Percentiles rank a stretch among this genome's conserved stretches.
phyloP scores from a whole-genome alignment of 768 basidiomycete species.

The Trametes coccinea region DNA sequence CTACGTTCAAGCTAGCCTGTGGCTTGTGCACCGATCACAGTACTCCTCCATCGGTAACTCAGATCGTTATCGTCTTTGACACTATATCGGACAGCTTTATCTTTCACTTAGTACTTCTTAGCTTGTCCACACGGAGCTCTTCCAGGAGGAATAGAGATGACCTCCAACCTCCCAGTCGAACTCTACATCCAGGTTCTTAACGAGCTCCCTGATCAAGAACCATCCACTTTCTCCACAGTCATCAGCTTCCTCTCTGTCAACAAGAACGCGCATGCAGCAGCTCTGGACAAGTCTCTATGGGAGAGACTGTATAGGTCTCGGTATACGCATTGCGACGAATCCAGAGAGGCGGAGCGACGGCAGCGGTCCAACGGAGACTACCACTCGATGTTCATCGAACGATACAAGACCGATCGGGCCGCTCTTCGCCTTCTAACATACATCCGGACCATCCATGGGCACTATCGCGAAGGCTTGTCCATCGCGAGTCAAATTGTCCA shows the following conservation, averaged over 20 bases:
- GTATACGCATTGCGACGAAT: conserved; percentile 44
- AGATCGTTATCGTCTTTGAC: too few relatives aligned
- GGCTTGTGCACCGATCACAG: too few relatives aligned
- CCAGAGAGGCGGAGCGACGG: conserved; percentile 39
- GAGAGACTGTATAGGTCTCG: conserved; percentile 50
- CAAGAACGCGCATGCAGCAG: conserved; percentile 45
- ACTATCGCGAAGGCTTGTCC: neutral
- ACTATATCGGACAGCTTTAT: too few relatives aligned
- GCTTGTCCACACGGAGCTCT: too few relatives aligned
- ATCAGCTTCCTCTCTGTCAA: conserved; percentile 42
- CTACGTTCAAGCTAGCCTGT: too few relatives aligned
- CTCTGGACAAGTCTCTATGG: conserved; percentile 47
- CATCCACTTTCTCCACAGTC: conserved; percentile 35
- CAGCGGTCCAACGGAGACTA: conserved; percentile 15
- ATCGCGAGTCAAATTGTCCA: neutral
- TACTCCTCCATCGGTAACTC: too few relatives aligned
- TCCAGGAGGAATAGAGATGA: neutral
- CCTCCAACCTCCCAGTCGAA: conserved; percentile 33
- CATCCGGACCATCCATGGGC: neutral
- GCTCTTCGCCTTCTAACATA: conserved; percentile 1
- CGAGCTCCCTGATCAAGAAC: conserved; percentile 24
- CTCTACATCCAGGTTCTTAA: conserved; percentile 40
- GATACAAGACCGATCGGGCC: neutral
- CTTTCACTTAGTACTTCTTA: too few relatives aligned
- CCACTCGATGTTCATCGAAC: conserved; percentile 13